Conservation (phyloP, 2,329 filamentous ascomycete genomes). For the Ascochyta pisi region DNA sequence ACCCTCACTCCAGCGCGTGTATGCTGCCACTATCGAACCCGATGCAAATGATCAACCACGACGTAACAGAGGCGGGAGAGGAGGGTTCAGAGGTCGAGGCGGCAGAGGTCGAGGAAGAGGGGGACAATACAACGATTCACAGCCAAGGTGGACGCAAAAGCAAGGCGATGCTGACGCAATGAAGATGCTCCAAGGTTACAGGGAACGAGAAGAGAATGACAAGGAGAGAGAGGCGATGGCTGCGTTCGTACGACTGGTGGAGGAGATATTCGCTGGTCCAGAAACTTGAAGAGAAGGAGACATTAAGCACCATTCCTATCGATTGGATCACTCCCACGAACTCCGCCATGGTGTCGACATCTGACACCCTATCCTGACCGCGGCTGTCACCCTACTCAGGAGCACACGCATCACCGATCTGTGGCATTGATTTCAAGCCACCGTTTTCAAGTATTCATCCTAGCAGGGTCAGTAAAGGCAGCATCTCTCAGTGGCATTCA, state of each 20-base stretch:
- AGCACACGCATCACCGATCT: background rate
- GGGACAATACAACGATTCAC: conserved; percentile 18
- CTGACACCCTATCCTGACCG: background rate
- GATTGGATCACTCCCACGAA: background rate
- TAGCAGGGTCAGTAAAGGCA: background rate
- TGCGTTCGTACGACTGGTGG: background rate
- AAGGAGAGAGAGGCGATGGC: conserved; percentile 48
- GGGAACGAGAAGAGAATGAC: conserved; percentile 34
- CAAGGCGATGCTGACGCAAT: conserved; percentile 41
- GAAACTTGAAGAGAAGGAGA: conserved; percentile 8
- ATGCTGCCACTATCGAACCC: conserved; percentile 44
- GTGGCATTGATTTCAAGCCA: background rate
- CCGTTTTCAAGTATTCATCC: background rate
- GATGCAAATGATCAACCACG: conserved; percentile 33
- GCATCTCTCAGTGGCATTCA: background rate
- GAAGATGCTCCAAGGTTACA: conserved; percentile 34
- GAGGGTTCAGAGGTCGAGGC: conserved; percentile 16
- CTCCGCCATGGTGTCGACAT: background rate
- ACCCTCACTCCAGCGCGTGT: conserved; percentile 39
- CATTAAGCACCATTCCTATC: background rate
- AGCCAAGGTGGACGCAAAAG: conserved; percentile 37
- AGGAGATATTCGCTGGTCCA: conserved; percentile 31
- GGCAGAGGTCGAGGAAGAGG: conserved; percentile 27
- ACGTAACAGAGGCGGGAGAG: conserved; percentile 25
- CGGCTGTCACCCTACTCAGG: background rate